Evolutionary conservation across 164 flowering plant genomes (phyloP).

Genomic region (Liquidambar formosana): DNA sequence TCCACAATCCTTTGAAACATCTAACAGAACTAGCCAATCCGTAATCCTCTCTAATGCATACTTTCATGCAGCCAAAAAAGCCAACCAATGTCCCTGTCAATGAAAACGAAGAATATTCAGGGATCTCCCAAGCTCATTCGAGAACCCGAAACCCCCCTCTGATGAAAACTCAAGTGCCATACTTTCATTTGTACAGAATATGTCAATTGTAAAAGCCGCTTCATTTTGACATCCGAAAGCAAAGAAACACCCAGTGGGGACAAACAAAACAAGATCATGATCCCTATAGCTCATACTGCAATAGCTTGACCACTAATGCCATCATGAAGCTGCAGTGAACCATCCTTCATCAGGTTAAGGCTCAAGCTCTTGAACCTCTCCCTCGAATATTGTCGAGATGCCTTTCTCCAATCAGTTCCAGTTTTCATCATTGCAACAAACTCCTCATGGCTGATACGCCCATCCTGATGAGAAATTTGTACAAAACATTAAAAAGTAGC

Average conservation of each 20-base stretch:
- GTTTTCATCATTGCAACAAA: conserved; percentile 98
- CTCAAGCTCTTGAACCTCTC: conserved; percentile 97
- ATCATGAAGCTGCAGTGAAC: conserved; percentile 77
- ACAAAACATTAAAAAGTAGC: not conserved
- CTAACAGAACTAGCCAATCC: not conserved
- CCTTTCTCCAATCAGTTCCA: conserved; percentile 99
- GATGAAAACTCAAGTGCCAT: too few species aligned
- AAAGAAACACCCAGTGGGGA: not conserved
- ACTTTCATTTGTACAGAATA: not conserved
- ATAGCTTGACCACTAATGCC: conserved; percentile 51
- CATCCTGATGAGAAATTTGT: conserved; percentile 56
- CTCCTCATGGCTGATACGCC: conserved; percentile 85
- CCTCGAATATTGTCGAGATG: conserved; percentile 93
- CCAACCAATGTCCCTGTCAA: not conserved
- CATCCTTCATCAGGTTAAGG: conserved; percentile 92
- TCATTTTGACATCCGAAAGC: not conserved
- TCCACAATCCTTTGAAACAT: not conserved
- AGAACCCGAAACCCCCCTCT: too few species aligned
- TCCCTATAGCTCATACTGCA: conserved; percentile 31
- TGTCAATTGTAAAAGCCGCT: not conserved
- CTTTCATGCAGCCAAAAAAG: not conserved
- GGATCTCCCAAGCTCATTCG: not conserved
- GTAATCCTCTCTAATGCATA: not conserved
- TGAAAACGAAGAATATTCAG: not conserved
- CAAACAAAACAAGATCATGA: conserved; percentile 4